Base-by-base conservation (phyloP, 1,139 yeast genomes). In the Geotrichum phurueaensis region DNA sequence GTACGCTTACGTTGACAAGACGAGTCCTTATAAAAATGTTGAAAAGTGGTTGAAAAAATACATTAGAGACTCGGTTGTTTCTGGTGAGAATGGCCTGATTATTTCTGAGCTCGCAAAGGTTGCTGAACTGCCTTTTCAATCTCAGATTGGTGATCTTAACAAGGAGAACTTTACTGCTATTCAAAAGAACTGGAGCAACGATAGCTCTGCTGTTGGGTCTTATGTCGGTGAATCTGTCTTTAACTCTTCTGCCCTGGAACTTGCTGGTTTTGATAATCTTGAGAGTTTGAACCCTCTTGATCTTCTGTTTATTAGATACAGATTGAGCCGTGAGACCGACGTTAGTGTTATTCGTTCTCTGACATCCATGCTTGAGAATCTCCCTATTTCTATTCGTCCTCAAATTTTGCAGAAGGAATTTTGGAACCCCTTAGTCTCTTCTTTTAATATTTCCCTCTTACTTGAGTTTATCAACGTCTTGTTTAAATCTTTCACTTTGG, bases 1-100 rank as follows among this genome's bases (percentile, higher is more conserved):
- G 71, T 82, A 86, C 73, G 78, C 81, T 60, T 88, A 80, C 69
- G 80, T 83, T n/a, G 76, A 76, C 2, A 70, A 76, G 27, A 65
- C 68, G 0, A 61, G 68, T 0, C 67, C 70, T 51, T 65, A 68
- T 6, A 68, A 68, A 3, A n/a, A 67, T 7, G 69, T 74, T 18
- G 66, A 75, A 2, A 68, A 71, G 47, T 89, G 96, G 95, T 63
- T 89, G 45, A 25, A 60, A 60, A 3, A 77, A 73, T 69, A 65
- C 77, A 61, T 68, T 47, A 27, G 76, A 71, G 65, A 73, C 76
- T 66, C 73, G 64, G 59, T 67, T 51, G 33, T 69, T 73, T 52
- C 69, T 67, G 65, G 73, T n/a, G 61, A 59, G 39, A 56, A 59
- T 39, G 49, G 47, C 13, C 51, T 45, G 13, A 59, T 59, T n/a